Base-by-base conservation (phyloP, 2,329 filamentous ascomycete genomes). In the Biscogniauxia mediterranea region DNA sequence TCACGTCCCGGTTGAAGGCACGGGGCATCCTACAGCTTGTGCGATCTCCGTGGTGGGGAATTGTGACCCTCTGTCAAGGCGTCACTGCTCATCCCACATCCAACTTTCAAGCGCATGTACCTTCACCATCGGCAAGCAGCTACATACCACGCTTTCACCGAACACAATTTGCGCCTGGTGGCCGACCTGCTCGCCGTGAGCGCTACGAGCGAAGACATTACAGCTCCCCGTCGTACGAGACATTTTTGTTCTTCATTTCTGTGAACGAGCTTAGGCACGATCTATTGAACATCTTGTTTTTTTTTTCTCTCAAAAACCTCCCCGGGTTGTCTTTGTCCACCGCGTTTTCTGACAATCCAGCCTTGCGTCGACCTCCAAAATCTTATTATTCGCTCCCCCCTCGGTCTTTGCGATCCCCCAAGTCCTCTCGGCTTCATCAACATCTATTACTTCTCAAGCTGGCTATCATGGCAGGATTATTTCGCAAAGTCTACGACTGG, bases 401-500 rank as follows among this genome's bases (percentile, higher is more conserved):
- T 60, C 64, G 60, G 46, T 58, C 57, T 62, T 54, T 61, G 53
- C 52, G 60, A 68, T n/a, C 59, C 60, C 57, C 56, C 42, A 54
- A 58, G 7, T 32, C 51, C 55, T 60, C 55, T 55, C 54, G 20
- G 54, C 56, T 55, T 60, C 46, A 56, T 52, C 58, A 64, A 54
- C 61, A 54, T 46, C 61, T 53, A 56, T 57, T 58, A 57, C 25
- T 46, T 17, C 38, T 46, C 38, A 46, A 46, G 61, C 58, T 60
- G 60, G 52, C 54, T 61, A 53, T 59, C 79, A 98, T 98, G 93
- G 91, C 92, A 72, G 91, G 92, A 71, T 81, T 99, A 76, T 96
- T 99, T 79, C 91, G 90, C 75, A 90, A 89, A 80, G 89, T 99
- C 78, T 98, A 98, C 83, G 95, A 98, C 86, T 98, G 94, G 94